These are phyloP conservation scores for Exophiala xenobiotica DNA, from an alignment of 2,329 filamentous ascomycete genomes.

Conservation along the genomic window DNA sequence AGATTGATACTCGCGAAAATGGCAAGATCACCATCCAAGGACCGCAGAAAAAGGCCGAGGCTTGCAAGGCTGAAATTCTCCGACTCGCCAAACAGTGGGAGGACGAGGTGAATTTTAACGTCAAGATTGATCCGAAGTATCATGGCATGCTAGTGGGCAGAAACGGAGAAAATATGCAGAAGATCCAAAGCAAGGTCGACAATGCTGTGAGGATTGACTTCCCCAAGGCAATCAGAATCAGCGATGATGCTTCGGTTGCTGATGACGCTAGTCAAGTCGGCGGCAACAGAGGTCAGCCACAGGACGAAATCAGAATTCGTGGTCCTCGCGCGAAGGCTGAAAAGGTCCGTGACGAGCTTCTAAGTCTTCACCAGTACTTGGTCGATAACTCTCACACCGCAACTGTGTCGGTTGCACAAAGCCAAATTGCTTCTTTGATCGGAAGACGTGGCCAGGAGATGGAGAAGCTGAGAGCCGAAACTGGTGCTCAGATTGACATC, in stretches of 20 bases:
- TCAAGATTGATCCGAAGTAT: conserved; percentile 92
- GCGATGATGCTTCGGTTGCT: conserved; percentile 68
- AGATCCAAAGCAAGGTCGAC: conserved; percentile 86
- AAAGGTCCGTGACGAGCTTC: conserved; percentile 84
- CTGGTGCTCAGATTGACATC: conserved; percentile 87
- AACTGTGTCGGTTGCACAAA: conserved; percentile 81
- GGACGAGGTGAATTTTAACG: conserved; percentile 80
- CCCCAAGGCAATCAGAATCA: conserved; percentile 60
- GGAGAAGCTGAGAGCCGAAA: conserved; percentile 81
- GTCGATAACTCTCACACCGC: conserved; percentile 82
- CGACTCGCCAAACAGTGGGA: conserved; percentile 78
- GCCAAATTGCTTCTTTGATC: conserved; percentile 89
- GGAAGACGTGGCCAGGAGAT: conserved; percentile 86
- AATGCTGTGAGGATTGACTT: conserved; percentile 82
- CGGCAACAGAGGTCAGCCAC: conserved; percentile 66
- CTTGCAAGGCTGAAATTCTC: conserved; percentile 77
- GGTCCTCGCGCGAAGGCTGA: conserved; percentile 92
- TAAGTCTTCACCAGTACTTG: conserved; percentile 83
- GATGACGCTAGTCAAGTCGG: conserved; percentile 68
- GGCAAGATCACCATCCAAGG: conserved; percentile 95
- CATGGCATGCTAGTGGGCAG: conserved; percentile 92
- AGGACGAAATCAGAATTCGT: conserved; percentile 87
- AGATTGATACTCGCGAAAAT: conserved; percentile 79
- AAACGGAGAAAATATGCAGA: conserved; percentile 83
- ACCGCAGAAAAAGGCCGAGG: conserved; percentile 89